Evolutionary conservation across 2,329 filamentous ascomycete species (phyloP).

Genomic region (Fusarium tuaranense): DNA sequence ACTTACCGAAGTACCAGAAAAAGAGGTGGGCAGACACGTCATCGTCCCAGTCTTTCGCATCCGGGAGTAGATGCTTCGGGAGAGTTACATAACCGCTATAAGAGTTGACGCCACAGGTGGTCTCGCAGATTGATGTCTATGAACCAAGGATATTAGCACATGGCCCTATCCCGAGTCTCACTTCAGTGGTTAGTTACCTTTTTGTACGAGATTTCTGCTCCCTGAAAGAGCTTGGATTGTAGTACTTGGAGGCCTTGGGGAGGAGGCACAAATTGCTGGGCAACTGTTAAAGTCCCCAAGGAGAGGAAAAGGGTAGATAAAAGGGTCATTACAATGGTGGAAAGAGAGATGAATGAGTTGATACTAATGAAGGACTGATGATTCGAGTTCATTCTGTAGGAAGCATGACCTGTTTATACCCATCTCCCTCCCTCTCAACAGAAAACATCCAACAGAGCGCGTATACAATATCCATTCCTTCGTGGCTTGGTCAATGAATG

Average conservation of each 20-base stretch:
- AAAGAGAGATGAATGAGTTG: no score
- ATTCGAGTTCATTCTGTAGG: neutral
- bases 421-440: neutral
- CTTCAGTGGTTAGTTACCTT: constrained; percentile 14
- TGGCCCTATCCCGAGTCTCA: no score
- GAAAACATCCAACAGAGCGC: neutral
- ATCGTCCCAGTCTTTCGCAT: constrained; percentile 30
- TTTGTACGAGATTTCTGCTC: constrained; percentile 40
- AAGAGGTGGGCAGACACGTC: constrained; percentile 48
- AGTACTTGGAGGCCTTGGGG: constrained; percentile 7
- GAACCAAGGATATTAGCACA: neutral
- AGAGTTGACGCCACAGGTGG: constrained; percentile 33
- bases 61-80: constrained; percentile 44
- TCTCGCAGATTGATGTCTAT: constrained; percentile 41
- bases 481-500: neutral
- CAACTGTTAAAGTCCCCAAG: neutral
- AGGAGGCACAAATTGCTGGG: constrained; percentile 6
- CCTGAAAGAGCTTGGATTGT: constrained; percentile 22
- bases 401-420: constrained; percentile 2
- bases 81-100: constrained; percentile 42
- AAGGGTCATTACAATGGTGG: no score
- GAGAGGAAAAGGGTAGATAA: neutral
- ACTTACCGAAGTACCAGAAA: constrained; percentile 57
- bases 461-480: neutral
- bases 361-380: neutral